Percentiles rank a stretch among this genome's conserved stretches.
Conservation (phyloP, 2,329 filamentous ascomycete genomes). For the Ascochyta lentis region DNA sequence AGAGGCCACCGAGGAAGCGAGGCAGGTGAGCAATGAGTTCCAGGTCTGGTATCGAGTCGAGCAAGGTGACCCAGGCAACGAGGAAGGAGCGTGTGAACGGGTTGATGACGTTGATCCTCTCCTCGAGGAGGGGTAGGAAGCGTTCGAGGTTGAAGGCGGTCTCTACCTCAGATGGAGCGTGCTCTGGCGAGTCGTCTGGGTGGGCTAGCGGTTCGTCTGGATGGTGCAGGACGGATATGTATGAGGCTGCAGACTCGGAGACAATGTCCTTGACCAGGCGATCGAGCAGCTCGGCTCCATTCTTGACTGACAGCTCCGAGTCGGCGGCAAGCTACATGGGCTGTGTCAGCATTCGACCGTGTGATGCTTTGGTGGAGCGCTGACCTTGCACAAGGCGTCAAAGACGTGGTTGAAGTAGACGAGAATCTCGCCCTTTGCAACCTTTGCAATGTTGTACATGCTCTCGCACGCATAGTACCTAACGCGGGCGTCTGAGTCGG, state of each 20-base stretch:
- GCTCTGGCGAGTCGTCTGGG: constrained; percentile 26
- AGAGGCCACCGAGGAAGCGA: constrained; percentile 85
- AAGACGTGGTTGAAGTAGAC: constrained; percentile 99
- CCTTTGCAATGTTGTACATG: constrained; percentile 99
- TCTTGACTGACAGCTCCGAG: constrained; percentile 96
- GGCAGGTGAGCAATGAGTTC: constrained; percentile 93
- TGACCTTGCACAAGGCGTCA: constrained; percentile 92
- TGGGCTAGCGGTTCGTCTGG: constrained; percentile 61
- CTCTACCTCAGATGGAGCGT: constrained; percentile 58
- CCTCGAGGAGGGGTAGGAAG: constrained; percentile 92
- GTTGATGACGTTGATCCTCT: constrained; percentile 92
- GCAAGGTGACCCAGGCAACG: constrained; percentile 91
- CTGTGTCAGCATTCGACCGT: constrained; percentile 27
- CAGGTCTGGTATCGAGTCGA: constrained; percentile 95
- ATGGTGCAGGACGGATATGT: constrained; percentile 84
- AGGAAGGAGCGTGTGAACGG: constrained; percentile 95
- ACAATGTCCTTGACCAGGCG: constrained; percentile 96
- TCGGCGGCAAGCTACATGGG: constrained; percentile 81
- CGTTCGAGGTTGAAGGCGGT: constrained; percentile 90
- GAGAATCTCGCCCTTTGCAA: constrained; percentile 95
- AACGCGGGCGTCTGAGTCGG: constrained; percentile 95
- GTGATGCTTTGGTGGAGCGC: neutral
- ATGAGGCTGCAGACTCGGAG: constrained; percentile 91
- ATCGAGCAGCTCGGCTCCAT: constrained; percentile 93
- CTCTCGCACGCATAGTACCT: constrained; percentile 98